Evolutionary conservation across 257 asterid species (phyloP), one percentile per base, ranked within the genome.

Genomic region (Solanum arcanum): DNA sequence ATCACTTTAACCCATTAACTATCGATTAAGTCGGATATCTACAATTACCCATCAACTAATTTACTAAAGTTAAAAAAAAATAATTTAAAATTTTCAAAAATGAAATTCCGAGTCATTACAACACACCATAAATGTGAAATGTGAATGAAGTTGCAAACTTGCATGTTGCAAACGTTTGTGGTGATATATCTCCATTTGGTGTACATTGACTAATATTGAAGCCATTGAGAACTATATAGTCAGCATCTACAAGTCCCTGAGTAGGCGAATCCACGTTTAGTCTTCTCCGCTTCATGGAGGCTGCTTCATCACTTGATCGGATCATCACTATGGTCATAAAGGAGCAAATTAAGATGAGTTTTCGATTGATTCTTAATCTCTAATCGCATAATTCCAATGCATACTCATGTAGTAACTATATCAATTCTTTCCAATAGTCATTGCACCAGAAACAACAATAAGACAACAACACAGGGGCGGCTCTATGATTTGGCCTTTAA

Each of bases 161-260:
- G 5, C 37, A 35, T 35, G 84, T 78, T 15, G 64, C 41, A 44
- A 46, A 78, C 10, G 27, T 78, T 3, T 64, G 62, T 0, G 97
- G 99, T 12, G 99, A 94, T 83, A 96, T 91, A 44, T 88, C 23
- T 74, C 98, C 98, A 83, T 92, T 92, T 6, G 95, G 92, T 2
- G 95, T 80, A 73, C 99, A 95, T 86, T 85, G 13, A 88, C 84
- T 80, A 73, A 91, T 89, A 93, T 92, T 25, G 96, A 89, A 87
- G 96, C 96, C 90, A 93, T 85, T 72, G 83, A 94, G 93, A 82
- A 95, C 90, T 6, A 80, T 86, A 31, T 62, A 89, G 25, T 94
- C 98, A 12, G 90, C 90, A 44, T 90, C 92, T 1, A 44, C 69
- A n/a, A 92, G 90, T 44, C 89, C 87, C 1, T 66, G 86, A 86